Conservation (phyloP, 345 rosid genomes). For the Corchorus capsularis region DNA sequence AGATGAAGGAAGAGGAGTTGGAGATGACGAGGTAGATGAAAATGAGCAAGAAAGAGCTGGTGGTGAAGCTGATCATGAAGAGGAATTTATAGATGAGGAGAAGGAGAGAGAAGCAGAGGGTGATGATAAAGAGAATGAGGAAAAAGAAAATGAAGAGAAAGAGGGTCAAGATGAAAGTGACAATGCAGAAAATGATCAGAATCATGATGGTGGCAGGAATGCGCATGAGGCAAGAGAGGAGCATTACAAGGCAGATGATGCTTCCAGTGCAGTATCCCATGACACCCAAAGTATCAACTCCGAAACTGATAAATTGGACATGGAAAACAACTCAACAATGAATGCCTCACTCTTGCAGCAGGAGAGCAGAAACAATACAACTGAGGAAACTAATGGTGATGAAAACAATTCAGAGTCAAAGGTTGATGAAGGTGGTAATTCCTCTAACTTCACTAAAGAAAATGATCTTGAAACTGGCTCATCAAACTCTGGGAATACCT, state of each 20-base stretch:
- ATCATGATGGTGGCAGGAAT: constrained; percentile 38
- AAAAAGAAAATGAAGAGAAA: constrained; percentile 32
- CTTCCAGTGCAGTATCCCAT: constrained; percentile 95
- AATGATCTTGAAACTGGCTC: constrained; percentile 28
- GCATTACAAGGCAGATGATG: constrained; percentile 88
- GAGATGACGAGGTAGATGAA: constrained; percentile 43
- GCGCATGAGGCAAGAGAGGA: constrained; percentile 82
- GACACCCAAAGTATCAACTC: constrained; percentile 43
- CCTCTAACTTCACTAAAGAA: constrained; percentile 31
- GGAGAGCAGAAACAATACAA: constrained; percentile 24
- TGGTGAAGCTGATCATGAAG: constrained; percentile 46
- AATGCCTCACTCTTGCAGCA: constrained; percentile 20
- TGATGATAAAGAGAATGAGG: constrained; percentile 34
- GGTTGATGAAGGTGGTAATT: constrained; percentile 26
- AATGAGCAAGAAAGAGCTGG: constrained; percentile 46
- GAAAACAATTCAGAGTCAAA: constrained; percentile 32
- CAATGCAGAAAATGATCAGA: constrained; percentile 36
- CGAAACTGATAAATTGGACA: constrained; percentile 43
- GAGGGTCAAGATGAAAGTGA: constrained; percentile 38
- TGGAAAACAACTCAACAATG: constrained; percentile 30
- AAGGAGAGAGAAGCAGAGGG: constrained; percentile 41
- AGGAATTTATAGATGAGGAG: constrained; percentile 57
- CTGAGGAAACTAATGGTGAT: constrained; percentile 25
- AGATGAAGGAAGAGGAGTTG: constrained; percentile 31
- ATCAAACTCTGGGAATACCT: constrained; percentile 21